These are phyloP conservation scores for Trichoderma cornu-damae DNA, from an alignment of 2,329 filamentous ascomycete species.

Conservation along the genomic window DNA sequence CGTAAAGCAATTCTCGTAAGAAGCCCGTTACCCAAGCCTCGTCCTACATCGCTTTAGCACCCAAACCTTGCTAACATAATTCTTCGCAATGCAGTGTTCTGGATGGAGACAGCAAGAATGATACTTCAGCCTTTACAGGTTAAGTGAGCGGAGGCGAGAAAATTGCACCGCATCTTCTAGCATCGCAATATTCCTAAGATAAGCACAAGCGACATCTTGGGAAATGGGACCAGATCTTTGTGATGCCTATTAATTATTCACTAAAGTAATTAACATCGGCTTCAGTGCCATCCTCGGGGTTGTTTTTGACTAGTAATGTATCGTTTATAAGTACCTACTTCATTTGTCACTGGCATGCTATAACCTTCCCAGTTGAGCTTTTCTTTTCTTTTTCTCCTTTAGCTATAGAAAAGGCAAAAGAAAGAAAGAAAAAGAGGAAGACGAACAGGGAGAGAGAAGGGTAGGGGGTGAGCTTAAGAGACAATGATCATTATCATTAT, in stretches of 20 bases:
- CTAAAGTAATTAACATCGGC: not conserved
- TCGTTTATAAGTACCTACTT: no score
- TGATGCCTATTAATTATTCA: not conserved
- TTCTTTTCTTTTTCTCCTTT: no score
- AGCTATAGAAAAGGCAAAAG: no score
- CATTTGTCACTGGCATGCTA: not conserved
- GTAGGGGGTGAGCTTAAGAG: not conserved
- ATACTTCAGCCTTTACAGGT: conserved; percentile 42
- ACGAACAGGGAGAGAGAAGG: no score
- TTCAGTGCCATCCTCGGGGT: not conserved
- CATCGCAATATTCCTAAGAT: not conserved
- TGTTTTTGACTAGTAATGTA: not conserved
- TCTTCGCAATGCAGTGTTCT: conserved; percentile 39
- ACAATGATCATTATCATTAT: conserved; percentile 5
- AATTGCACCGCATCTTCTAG: not conserved
- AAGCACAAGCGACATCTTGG: not conserved
- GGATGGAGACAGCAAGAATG: conserved; percentile 51
- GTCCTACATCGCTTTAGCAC: not conserved
- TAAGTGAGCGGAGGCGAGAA: conserved; percentile 16
- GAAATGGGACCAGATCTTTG: not conserved
- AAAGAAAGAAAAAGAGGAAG: no score
- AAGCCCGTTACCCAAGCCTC: conserved; percentile 19
- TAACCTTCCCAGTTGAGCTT: not conserved
- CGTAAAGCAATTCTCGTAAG: conserved; percentile 89
- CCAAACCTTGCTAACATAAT: not conserved